Evolutionary conservation across 2,329 filamentous ascomycete genomes (phyloP).

Genomic region (Epichloe bromicola): DNA sequence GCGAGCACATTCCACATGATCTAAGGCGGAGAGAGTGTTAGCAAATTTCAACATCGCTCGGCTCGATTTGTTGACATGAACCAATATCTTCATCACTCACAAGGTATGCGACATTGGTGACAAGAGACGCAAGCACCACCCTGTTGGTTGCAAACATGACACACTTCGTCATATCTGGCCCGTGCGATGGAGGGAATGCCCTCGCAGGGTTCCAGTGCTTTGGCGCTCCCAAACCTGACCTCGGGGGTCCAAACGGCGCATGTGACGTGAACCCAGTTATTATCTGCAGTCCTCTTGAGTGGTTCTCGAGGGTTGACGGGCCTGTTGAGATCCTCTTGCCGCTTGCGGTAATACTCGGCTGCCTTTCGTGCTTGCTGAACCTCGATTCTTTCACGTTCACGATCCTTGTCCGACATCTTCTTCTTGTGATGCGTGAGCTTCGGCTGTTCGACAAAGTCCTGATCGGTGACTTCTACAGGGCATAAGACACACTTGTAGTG

Average conservation of each 20-base stretch:
- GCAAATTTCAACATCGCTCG: not conserved
- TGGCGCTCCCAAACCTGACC: slow-evolving; percentile 80
- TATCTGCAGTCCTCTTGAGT: slow-evolving; percentile 84
- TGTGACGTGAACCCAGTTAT: slow-evolving; percentile 95
- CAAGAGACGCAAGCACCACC: slow-evolving; percentile 74
- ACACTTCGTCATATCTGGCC: slow-evolving; percentile 60
- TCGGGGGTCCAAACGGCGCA: slow-evolving; percentile 89
- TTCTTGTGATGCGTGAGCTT: slow-evolving; percentile 50
- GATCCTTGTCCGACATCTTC: slow-evolving; percentile 78
- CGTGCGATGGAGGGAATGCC: slow-evolving; percentile 74
- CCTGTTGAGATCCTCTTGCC: slow-evolving; percentile 72
- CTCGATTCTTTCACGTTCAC: slow-evolving; percentile 76
- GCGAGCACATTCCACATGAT: slow-evolving; percentile 80
- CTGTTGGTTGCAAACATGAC: slow-evolving; percentile 69
- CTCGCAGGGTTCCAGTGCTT: slow-evolving; percentile 72
- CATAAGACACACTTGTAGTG: slow-evolving; percentile 90
- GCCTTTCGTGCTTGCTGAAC: slow-evolving; percentile 70
- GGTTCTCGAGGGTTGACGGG: slow-evolving; percentile 78
- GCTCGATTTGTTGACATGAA: not conserved
- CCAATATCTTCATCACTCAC: slow-evolving; percentile 20
- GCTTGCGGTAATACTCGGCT: slow-evolving; percentile 69
- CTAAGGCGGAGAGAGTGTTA: slow-evolving; percentile 7
- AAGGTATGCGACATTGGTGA: slow-evolving; percentile 51
- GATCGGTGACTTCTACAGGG: slow-evolving; percentile 66
- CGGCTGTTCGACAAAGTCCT: slow-evolving; percentile 68